Conservation (phyloP, 768 basidiomycete genomes). For the Botryobasidium botryosum region DNA sequence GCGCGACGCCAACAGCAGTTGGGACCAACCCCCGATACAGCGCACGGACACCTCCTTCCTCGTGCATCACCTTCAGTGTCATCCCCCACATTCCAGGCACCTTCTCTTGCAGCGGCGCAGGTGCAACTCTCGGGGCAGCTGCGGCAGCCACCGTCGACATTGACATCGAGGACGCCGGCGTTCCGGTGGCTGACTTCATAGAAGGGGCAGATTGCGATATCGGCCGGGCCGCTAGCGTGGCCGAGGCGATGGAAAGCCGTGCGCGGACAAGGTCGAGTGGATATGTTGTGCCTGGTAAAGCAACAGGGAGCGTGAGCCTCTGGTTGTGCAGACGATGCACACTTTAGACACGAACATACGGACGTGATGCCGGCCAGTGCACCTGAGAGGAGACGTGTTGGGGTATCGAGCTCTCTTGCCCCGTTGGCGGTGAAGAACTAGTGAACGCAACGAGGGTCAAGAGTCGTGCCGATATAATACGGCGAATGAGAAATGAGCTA, state of each 20-base stretch:
- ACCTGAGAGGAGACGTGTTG: conserved; percentile 68
- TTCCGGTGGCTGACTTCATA: conserved; percentile 4
- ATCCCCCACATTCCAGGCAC: conserved; percentile 55
- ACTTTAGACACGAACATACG: conserved; percentile 41
- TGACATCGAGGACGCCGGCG: conserved; percentile 11
- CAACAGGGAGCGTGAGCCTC: background rate
- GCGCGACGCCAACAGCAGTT: conserved; percentile 80
- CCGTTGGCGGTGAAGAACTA: conserved; percentile 59
- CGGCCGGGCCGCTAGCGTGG: conserved; percentile 33
- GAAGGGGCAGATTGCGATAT: conserved; percentile 17
- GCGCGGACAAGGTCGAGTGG: conserved; percentile 89
- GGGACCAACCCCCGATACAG: conserved; percentile 71
- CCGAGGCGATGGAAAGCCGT: conserved; percentile 82
- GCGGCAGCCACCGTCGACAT: conserved; percentile 13
- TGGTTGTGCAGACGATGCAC: background rate
- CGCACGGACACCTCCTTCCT: conserved; percentile 80
- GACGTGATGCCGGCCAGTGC: conserved; percentile 88
- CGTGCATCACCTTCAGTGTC: conserved; percentile 76
- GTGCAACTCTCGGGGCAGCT: conserved; percentile 24
- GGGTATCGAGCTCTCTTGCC: conserved; percentile 67
- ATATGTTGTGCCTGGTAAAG: conserved; percentile 53
- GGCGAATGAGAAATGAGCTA: conserved; percentile 14
- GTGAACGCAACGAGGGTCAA: background rate
- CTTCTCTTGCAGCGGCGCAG: conserved; percentile 14
- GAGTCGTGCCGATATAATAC: background rate